phyloP scores from a whole-genome alignment of 2,329 filamentous ascomycete genomes.

The Ascochyta rabiei region DNA sequence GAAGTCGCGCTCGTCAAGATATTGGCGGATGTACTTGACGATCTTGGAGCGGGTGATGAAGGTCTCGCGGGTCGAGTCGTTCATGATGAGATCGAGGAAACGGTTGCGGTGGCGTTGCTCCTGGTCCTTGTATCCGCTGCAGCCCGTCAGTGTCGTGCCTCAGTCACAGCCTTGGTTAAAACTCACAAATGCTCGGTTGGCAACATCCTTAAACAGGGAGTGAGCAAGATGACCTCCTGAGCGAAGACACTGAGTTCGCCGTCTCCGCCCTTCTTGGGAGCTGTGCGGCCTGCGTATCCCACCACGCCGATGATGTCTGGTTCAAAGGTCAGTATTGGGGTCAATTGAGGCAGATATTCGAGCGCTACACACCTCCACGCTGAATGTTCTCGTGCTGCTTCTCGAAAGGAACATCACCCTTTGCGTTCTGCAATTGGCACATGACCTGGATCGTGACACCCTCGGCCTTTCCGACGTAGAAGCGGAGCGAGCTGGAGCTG shows the following conservation, averaged over 20 bases:
- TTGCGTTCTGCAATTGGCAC: slow-evolving; percentile 82
- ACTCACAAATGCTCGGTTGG: slow-evolving; percentile 69
- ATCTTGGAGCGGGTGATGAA: slow-evolving; percentile 88
- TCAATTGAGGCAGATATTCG: background rate
- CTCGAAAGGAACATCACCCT: slow-evolving; percentile 73
- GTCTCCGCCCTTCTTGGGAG: slow-evolving; percentile 86
- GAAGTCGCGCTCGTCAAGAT: slow-evolving; percentile 87
- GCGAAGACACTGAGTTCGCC: slow-evolving; percentile 96
- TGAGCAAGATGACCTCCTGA: slow-evolving; percentile 80
- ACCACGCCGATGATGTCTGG: slow-evolving; percentile 87
- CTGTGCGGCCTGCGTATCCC: slow-evolving; percentile 83
- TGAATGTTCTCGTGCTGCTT: slow-evolving; percentile 88
- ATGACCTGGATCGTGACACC: slow-evolving; percentile 86
- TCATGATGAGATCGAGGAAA: slow-evolving; percentile 97
- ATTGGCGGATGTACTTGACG: slow-evolving; percentile 84
- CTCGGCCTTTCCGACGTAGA: slow-evolving; percentile 62
- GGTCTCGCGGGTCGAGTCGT: slow-evolving; percentile 81
- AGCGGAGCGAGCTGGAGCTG: slow-evolving; percentile 33
- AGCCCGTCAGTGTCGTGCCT: slow-evolving; percentile 8
- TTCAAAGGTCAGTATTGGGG: background rate
- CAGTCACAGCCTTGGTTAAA: slow-evolving; percentile 45
- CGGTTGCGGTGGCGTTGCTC: slow-evolving; percentile 92
- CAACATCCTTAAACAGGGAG: slow-evolving; percentile 88
- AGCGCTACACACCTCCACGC: slow-evolving; percentile 61
- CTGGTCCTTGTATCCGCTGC: slow-evolving; percentile 90